These are phyloP conservation scores for Mortierella sp. DNA, from an alignment of 371 early-diverging fungal species.

Conservation along the genomic window DNA sequence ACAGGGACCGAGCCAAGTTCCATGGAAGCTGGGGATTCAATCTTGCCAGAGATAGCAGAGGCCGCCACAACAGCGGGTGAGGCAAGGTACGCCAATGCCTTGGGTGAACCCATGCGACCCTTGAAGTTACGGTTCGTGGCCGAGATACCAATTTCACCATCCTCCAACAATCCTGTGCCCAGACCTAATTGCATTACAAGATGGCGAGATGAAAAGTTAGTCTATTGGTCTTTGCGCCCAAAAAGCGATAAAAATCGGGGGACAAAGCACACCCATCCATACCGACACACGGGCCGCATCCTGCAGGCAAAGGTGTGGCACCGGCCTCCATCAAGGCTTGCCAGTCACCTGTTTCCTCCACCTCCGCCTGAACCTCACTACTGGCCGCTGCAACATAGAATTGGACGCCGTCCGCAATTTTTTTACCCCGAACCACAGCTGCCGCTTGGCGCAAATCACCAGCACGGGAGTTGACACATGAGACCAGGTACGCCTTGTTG, in stretches of 20 bases:
- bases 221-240: constrained; percentile 18
- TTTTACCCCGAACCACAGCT: constrained; percentile 77
- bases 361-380: constrained; percentile 89
- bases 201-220: not conserved
- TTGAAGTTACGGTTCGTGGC: constrained; percentile 98
- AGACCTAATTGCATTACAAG: constrained; percentile 59
- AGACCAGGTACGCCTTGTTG: constrained; percentile 96
- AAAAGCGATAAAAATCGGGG: too few relatives aligned
- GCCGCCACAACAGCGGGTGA: constrained; percentile 95
- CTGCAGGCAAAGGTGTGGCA: constrained; percentile 89
- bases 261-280: too few relatives aligned
- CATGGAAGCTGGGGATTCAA: constrained; percentile 70
- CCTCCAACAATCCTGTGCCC: constrained; percentile 89
- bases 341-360: constrained; percentile 90
- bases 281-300: constrained; percentile 97
- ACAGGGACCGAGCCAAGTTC: constrained; percentile 8
- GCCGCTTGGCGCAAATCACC: constrained; percentile 91
- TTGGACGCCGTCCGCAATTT: constrained; percentile 87
- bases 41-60: constrained; percentile 85
- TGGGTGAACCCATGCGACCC: constrained; percentile 96
- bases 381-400: constrained; percentile 96
- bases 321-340: constrained; percentile 86
- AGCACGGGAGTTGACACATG: constrained; percentile 92
- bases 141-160: constrained; percentile 95
- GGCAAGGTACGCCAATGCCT: constrained; percentile 90